phyloP scores from a whole-genome alignment of 192 early-diverging fungal species.

The Podila verticillata region DNA sequence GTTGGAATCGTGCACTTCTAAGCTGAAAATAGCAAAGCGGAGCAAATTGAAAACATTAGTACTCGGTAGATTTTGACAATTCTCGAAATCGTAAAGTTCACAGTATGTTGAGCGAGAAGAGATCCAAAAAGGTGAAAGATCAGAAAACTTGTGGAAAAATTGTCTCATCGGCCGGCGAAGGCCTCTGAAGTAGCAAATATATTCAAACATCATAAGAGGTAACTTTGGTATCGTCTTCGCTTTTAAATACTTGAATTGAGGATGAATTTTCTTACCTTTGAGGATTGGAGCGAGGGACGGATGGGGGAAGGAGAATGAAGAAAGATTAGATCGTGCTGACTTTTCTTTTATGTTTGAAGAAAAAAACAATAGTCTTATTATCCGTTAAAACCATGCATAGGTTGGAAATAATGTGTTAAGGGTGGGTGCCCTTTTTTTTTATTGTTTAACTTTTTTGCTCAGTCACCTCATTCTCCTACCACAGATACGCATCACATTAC shows the following conservation, averaged over 20 bases:
- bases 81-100: too few species aligned
- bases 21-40: too few species aligned
- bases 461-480: neutral
- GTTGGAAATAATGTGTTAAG: too few species aligned
- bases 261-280: neutral
- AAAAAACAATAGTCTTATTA: neutral
- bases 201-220: constrained; percentile 34
- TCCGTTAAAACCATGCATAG: too few species aligned
- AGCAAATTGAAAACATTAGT: too few species aligned
- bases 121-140: neutral
- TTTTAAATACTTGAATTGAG: neutral
- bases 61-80: too few species aligned
- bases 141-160: constrained; percentile 38
- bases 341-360: neutral
- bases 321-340: neutral
- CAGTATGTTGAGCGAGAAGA: neutral
- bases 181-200: constrained; percentile 56
- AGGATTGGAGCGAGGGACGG: neutral
- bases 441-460: too few species aligned
- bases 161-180: constrained; percentile 49
- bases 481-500: neutral
- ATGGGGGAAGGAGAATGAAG: neutral
- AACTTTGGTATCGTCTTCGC: neutral
- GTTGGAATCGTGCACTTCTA: neutral
- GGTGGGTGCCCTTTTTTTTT: too few species aligned